Evolutionary conservation across 2,329 filamentous ascomycete genomes (phyloP).

Genomic region (Delphinella strobiligena): DNA sequence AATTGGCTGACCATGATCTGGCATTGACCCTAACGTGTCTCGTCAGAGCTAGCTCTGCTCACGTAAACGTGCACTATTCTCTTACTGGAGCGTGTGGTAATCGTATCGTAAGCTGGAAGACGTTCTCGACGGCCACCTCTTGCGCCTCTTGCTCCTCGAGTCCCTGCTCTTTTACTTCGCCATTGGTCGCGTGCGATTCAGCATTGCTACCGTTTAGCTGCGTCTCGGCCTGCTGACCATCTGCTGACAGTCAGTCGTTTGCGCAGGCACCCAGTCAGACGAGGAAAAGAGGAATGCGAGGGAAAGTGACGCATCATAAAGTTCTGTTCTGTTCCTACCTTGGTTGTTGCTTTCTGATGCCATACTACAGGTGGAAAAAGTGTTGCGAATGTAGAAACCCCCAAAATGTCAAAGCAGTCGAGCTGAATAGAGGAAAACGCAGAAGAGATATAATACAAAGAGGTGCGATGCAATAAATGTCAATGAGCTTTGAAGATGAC

Average conservation of each 20-base stretch:
- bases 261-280: no score
- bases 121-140: slow-evolving; percentile 18
- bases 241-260: background rate
- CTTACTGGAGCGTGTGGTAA: slow-evolving; percentile 60
- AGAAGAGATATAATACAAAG: slow-evolving; percentile 8
- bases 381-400: no score
- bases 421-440: slow-evolving; percentile 1
- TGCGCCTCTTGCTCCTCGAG: slow-evolving; percentile 3
- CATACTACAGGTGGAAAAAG: no score
- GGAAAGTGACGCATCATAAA: no score
- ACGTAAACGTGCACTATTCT: slow-evolving; percentile 68
- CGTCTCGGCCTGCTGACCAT: background rate
- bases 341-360: slow-evolving; percentile 7
- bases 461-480: background rate
- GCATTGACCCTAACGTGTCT: slow-evolving; percentile 8
- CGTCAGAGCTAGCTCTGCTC: slow-evolving; percentile 18
- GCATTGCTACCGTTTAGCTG: slow-evolving; percentile 1
- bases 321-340: slow-evolving; percentile 3
- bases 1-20: slow-evolving; percentile 37
- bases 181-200: background rate
- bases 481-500: background rate
- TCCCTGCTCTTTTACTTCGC: slow-evolving; percentile 3
- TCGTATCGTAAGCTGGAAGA: slow-evolving; percentile 64
- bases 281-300: no score
- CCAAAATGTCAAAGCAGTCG: slow-evolving; percentile 1